Conservation (phyloP, 331 rosid species). For the Rhamnella rubrinervis region DNA sequence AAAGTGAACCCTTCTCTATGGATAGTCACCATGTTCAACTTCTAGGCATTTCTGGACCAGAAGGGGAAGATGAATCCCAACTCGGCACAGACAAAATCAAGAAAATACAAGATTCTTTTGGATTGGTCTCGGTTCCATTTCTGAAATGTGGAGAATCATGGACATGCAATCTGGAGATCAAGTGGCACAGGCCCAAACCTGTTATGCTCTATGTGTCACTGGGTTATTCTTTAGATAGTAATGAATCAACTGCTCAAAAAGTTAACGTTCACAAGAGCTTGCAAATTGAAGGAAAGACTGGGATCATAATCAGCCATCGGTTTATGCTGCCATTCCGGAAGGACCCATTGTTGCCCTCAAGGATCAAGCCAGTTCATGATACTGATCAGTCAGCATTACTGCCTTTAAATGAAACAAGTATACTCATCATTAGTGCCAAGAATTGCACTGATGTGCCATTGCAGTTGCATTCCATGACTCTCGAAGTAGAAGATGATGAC, state of each 20-base stretch:
- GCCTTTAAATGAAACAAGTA: slow-evolving; percentile 61
- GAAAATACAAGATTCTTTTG: slow-evolving; percentile 81
- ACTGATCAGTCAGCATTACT: slow-evolving; percentile 54
- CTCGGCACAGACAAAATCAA: slow-evolving; percentile 56
- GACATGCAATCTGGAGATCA: slow-evolving; percentile 91
- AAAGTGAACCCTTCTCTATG: slow-evolving; percentile 46
- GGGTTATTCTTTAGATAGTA: slow-evolving; percentile 57
- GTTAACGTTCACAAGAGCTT: slow-evolving; percentile 87
- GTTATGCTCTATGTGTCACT: slow-evolving; percentile 86
- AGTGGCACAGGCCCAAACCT: slow-evolving; percentile 93
- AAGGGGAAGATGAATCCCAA: slow-evolving; percentile 62
- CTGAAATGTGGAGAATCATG: slow-evolving; percentile 78
- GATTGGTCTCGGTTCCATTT: slow-evolving; percentile 80
- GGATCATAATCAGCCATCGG: slow-evolving; percentile 62
- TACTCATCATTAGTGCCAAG: slow-evolving; percentile 66
- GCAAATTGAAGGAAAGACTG: slow-evolving; percentile 86
- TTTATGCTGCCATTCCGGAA: slow-evolving; percentile 73
- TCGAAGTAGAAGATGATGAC: slow-evolving; percentile 54
- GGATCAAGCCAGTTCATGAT: slow-evolving; percentile 53
- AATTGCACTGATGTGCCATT: slow-evolving; percentile 74
- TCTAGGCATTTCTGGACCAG: slow-evolving; percentile 76
- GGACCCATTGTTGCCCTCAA: slow-evolving; percentile 75
- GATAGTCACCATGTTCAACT: slow-evolving; percentile 89
- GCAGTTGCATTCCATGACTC: slow-evolving; percentile 55
- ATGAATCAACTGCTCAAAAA: slow-evolving; percentile 54